Evolutionary conservation across 768 basidiomycete species (phyloP).

Genomic region (Pleurotus tuber-regium): DNA sequence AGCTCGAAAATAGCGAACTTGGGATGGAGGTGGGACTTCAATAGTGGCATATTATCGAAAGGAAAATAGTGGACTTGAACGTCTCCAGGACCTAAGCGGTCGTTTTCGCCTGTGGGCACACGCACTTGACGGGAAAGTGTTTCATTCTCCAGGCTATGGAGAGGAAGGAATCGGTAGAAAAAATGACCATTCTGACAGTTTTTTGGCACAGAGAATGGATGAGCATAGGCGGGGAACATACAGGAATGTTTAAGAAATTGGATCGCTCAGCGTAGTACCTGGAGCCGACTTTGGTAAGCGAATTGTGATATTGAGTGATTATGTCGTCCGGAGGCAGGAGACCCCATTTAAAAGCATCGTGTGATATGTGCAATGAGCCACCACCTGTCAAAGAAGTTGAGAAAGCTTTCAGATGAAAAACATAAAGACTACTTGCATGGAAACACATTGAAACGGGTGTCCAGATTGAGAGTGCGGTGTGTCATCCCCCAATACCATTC

Average conservation of each 20-base stretch:
- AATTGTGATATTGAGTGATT: slow-evolving; percentile 2
- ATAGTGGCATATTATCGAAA: slow-evolving; percentile 13
- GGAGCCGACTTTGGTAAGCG: not conserved
- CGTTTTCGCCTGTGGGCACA: not conserved
- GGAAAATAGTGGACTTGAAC: slow-evolving; percentile 10
- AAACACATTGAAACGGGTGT: slow-evolving; percentile 17
- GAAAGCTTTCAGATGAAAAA: not conserved
- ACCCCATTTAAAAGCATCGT: slow-evolving; percentile 6
- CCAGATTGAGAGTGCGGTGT: slow-evolving; percentile 14
- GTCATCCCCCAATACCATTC: slow-evolving; percentile 17
- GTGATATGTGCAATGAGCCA: not conserved
- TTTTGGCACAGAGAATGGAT: not conserved
- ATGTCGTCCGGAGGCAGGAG: slow-evolving; percentile 13
- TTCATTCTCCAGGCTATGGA: not conserved
- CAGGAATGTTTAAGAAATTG: not conserved
- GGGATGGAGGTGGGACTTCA: slow-evolving; percentile 16
- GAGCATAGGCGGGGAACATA: not conserved
- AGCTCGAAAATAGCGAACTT: slow-evolving; percentile 17
- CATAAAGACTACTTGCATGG: slow-evolving; percentile 6
- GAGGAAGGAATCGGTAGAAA: not conserved
- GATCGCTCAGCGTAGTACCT: not conserved
- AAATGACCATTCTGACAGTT: not conserved
- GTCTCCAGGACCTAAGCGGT: not conserved
- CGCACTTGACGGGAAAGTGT: not conserved
- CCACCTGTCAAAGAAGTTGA: not conserved